These are phyloP conservation scores for Hemileccinum rubropunctum DNA, from an alignment of 768 basidiomycete genomes.

Conservation along the genomic window DNA sequence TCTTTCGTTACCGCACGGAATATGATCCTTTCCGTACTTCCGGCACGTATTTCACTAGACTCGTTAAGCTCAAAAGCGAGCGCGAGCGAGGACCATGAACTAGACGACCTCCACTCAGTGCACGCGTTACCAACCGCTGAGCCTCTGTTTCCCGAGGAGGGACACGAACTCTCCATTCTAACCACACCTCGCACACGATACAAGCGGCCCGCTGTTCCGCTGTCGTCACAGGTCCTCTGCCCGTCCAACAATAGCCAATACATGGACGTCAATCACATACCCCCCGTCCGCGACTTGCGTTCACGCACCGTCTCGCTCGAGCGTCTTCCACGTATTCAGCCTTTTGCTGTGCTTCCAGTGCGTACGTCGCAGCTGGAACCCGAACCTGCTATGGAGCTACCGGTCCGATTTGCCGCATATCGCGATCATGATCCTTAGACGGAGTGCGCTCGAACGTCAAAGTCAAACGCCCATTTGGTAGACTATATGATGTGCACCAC, in stretches of 20 bases:
- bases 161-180: constrained; percentile 17
- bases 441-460: background rate
- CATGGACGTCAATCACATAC: background rate
- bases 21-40: constrained; percentile 23
- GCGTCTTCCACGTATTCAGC: constrained; percentile 7
- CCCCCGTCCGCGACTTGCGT: background rate
- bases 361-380: constrained; percentile 33
- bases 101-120: constrained; percentile 15
- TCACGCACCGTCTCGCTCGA: background rate
- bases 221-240: background rate
- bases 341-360: constrained; percentile 23
- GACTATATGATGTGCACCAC: no score
- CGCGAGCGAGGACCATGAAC: constrained; percentile 28
- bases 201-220: background rate
- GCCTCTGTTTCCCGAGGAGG: constrained; percentile 1
- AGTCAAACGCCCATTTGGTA: no score
- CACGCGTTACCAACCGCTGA: background rate
- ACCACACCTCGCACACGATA: background rate
- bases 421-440: background rate
- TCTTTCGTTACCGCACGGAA: constrained; percentile 20
- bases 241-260: background rate
- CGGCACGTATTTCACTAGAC: constrained; percentile 29
- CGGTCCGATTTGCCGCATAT: constrained; percentile 9
- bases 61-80: constrained; percentile 28
- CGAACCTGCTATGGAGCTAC: constrained; percentile 32